Base-by-base conservation (phyloP, 129 eudicot genomes). In the Ambrosia artemisiifolia region DNA sequence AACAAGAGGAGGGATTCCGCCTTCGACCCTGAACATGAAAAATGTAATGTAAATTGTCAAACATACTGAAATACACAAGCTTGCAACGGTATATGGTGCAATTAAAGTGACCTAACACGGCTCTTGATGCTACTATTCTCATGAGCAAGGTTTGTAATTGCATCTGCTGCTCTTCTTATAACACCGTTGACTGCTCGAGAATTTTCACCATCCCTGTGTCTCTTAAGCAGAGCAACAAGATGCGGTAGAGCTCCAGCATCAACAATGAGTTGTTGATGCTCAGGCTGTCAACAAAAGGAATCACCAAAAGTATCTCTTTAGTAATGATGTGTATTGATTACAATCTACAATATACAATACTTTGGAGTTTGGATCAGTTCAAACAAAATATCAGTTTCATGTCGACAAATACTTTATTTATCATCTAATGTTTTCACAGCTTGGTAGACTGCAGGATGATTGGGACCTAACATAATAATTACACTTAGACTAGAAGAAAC, bases 1-100 rank as follows among this genome's bases (percentile, higher is more conserved):
- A 62, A 92, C 98, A 76, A 92, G 98, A 62, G 94, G 98, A 20
- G 98, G 96, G 53, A 92, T 92, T 40, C 94, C 98, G 64, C 96
- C 98, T 79, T 87, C 98, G 57, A 87, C 65, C 85, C 98, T 92
- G 77, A 69, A 47, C 18, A 71, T 36, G 57, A 34, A 54, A 54
- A 63, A 51, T 42, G 48, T 44, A 47, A 53, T 30, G 35, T 60
- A 10, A 16, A 13, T 28, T 6, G 48, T 70, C 65, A 36, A 50
- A 70, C 38, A 71, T 28, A 50, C 60, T 63, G 76, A 6, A 63
- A 63, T 42, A 46, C 42, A 5, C 14, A 34, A 44, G 47, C 3
- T 6, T 6, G 54, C 10, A 63, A 63, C 17, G 46, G 77, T 40
- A 64, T 54, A 63, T 47, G 67, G 59, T 53, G 66, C 60, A 53